A percentile compares a stretch with the other conserved stretches of the same genome.
These are phyloP conservation scores for Tricholoma sp. DNA, from an alignment of 768 basidiomycete genomes.

Conservation along the genomic window DNA sequence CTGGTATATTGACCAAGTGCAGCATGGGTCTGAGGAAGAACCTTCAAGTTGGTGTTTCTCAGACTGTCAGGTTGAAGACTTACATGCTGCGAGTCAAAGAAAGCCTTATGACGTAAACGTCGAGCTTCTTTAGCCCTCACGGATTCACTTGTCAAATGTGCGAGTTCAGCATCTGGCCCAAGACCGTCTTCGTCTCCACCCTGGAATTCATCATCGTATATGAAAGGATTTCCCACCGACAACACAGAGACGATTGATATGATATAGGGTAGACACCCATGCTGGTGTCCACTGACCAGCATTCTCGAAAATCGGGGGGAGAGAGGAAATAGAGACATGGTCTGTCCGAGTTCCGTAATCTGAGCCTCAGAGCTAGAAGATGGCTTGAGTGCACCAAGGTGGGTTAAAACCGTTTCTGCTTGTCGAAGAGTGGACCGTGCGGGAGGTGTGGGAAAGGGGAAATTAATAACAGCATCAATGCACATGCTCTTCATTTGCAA, in stretches of 20 bases:
- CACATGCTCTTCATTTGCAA: conserved; percentile 99
- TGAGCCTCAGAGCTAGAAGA: conserved; percentile 32
- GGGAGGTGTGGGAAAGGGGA: conserved; percentile 97
- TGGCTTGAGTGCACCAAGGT: conserved; percentile 75
- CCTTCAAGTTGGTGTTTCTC: background rate
- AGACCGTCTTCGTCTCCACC: conserved; percentile 35
- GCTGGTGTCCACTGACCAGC: conserved; percentile 89
- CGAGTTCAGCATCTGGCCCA: conserved; percentile 33
- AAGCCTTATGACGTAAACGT: conserved; percentile 64
- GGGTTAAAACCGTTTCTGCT: conserved; percentile 75
- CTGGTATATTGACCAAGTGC: conserved; percentile 77
- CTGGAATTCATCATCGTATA: conserved; percentile 70
- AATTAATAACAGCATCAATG: conserved; percentile 93
- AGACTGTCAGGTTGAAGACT: conserved; percentile 13
- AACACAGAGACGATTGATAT: conserved; percentile 87
- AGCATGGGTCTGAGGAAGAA: conserved; percentile 56
- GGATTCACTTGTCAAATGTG: conserved; percentile 42
- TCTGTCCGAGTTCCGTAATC: conserved; percentile 86
- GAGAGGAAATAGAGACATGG: conserved; percentile 92
- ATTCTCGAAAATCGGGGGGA: conserved; percentile 95
- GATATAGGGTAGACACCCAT: conserved; percentile 78
- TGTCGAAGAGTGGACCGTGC: conserved; percentile 69
- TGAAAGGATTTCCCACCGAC: conserved; percentile 93
- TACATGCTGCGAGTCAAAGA: conserved; percentile 80
- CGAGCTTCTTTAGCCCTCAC: conserved; percentile 51